Evolutionary conservation across 805 yeast genomes (phyloP), one percentile per base, ranked within the genome.

Genomic region (Cephaloascus fragrans): DNA sequence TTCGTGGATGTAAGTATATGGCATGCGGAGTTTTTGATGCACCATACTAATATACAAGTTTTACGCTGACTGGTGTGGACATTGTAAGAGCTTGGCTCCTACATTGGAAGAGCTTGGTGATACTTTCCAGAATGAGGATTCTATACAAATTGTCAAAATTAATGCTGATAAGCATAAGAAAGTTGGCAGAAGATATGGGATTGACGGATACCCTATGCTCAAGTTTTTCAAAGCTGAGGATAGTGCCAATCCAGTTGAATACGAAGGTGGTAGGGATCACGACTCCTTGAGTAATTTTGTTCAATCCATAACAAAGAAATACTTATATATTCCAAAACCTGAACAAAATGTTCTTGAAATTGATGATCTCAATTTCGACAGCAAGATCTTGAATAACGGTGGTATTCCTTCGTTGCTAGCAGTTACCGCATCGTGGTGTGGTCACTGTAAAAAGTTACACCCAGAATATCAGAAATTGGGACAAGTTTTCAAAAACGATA

Each of bases 1-100:
- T 52, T 67, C 37, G 72, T 67, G 29, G 66, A 62, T 41, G 49
- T 51, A 3, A 42, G 50, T 33, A 23, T 23, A 8, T 6, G 10
- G 28, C 10, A 23, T 23, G 12, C 6, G 10, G 28, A 23, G 12
- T 23, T 12, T 23, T 23, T 23, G 10, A 23, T 66, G 50, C 66
- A 66, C 53, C 64, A 60, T 47, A 23, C 12, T 23, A 23, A 23
- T 23, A 23, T 8, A 23, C 12, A 8, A 66, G 61, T 71, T 72
- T 47, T 79, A 71, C 48, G 84, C 88, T 8, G 77, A 74, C 39
- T 80, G 88, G 88, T 80, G 88, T 55, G 61, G 77, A 29, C 86
- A 80, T 53, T 80, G 88, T 52, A 73, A 73, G 52, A 64, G 61
- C 29, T 52, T 80, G 49, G 66, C 63, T 53, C 86, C 86, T 4